Evolutionary conservation across 2,329 filamentous ascomycete genomes (phyloP), one percentile per base, ranked within the genome.

Genomic region (Aspergillus calidoustus): DNA sequence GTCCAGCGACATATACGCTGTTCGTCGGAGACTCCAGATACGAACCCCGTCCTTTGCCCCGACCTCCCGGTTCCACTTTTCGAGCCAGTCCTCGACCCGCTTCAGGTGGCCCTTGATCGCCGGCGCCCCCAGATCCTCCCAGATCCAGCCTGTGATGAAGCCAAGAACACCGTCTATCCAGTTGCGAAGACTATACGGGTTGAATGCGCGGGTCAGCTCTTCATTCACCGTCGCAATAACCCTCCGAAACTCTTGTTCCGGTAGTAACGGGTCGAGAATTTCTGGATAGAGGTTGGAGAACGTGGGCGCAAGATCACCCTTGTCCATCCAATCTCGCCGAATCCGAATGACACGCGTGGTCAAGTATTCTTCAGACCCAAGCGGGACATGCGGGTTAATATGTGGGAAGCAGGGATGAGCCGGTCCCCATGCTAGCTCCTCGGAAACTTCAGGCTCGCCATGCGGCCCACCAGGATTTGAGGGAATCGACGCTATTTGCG

Each of bases 261-360:
- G 85, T 48, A 99, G 80, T 34, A 93, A 87, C 0, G 93, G 92
- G 67, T 97, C 93, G 7, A 99, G 82, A 61, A 99, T 96, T 74
- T 99, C 95, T 0, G 95, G 95, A 71, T 99, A 99, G 3, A 97
- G 83, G 71, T 98, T 97, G 17, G 92, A 95, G 74, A 96, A 98
- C 0, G 93, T 92, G 0, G 95, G 95, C 1, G 93, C 94, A 30
- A 97, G 81, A 76, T 99, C 95, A 41, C 94, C 95, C 63, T 89
- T 86, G 31, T 93, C 78, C 79, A 98, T 89, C 91, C 93, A 99
- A 77, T 99, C 95, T 47, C 95, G 86, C 61, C 89, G 89, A 65
- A 99, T 90, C 17, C 95, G 89, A 71, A 99, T 97, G 66, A 99
- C 91, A 60, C 94, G 89, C 2, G 95, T 99, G 7, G 84, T 87